Conservation (phyloP, 148 eudicot species). For the Cornus florida region DNA sequence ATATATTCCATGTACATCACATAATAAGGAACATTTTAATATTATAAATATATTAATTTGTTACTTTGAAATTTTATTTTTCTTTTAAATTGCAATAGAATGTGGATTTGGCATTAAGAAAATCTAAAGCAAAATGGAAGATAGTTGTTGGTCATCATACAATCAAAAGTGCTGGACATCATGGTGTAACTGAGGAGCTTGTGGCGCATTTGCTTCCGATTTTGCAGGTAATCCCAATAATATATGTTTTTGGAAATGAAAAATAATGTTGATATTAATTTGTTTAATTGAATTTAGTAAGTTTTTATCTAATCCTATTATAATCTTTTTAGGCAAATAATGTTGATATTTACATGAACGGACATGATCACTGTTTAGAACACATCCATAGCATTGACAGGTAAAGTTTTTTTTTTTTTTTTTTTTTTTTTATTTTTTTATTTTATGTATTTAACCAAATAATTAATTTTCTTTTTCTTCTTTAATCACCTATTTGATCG, state of each 20-base stretch:
- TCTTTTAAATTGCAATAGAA: slow-evolving; percentile 2
- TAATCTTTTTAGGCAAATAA: neutral
- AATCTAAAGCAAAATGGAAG: slow-evolving; percentile 22
- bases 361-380: slow-evolving; percentile 3
- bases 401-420: too few species aligned
- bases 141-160: slow-evolving; percentile 26
- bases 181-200: slow-evolving; percentile 24
- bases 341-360: slow-evolving; percentile 1
- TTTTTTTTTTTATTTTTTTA: too few species aligned
- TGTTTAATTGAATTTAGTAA: too few species aligned
- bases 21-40: too few species aligned
- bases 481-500: neutral
- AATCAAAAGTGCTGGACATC: slow-evolving; percentile 17
- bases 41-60: too few species aligned
- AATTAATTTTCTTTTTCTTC: too few species aligned
- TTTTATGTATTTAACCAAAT: neutral
- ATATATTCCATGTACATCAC: neutral
- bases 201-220: slow-evolving; percentile 14
- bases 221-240: slow-evolving; percentile 12
- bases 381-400: neutral
- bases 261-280: too few species aligned
- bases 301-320: too few species aligned
- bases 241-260: neutral
- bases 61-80: too few species aligned
- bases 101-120: slow-evolving; percentile 14